Evolutionary conservation across 2,329 filamentous ascomycete species (phyloP).

Genomic region (Zopfia rhizophila): DNA sequence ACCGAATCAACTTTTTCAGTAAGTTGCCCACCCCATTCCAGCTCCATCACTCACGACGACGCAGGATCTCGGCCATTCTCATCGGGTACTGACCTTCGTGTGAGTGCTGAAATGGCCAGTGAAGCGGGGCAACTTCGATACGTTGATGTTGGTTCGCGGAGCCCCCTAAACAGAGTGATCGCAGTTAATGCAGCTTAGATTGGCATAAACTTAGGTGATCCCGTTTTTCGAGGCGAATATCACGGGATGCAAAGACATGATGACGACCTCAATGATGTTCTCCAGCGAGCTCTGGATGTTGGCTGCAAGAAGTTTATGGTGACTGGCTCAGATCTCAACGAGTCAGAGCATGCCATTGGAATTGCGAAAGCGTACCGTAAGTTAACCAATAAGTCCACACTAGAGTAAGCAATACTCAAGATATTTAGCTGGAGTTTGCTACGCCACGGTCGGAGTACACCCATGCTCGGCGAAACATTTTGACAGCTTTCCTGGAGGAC

Average conservation of each 20-base stretch:
- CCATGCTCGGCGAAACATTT: constrained; percentile 89
- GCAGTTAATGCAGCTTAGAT: constrained; percentile 62
- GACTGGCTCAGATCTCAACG: constrained; percentile 86
- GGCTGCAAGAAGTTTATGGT: constrained; percentile 92
- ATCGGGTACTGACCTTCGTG: no score
- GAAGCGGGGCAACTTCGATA: constrained; percentile 42
- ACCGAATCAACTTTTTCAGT: no score
- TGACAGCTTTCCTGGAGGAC: constrained; percentile 68
- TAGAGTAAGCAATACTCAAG: neutral
- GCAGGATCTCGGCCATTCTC: no score
- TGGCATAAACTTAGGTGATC: constrained; percentile 95
- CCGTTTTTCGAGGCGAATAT: constrained; percentile 86
- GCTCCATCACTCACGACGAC: no score
- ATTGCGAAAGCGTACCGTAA: constrained; percentile 79
- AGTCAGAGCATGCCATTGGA: constrained; percentile 78
- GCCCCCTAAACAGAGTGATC: constrained; percentile 12
- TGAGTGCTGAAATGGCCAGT: constrained; percentile 23
- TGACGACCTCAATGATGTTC: constrained; percentile 77
- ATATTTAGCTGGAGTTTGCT: constrained; percentile 77
- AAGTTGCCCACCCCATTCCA: no score
- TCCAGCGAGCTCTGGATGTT: constrained; percentile 79
- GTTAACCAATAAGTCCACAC: constrained; percentile 40
- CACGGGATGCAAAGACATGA: constrained; percentile 81
- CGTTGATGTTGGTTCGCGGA: constrained; percentile 55
- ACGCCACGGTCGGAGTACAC: constrained; percentile 91